A percentile compares a stretch with the other conserved stretches of the same genome.
phyloP scores from a whole-genome alignment of 2,329 filamentous ascomycete species.

The Claviceps cyperi region DNA sequence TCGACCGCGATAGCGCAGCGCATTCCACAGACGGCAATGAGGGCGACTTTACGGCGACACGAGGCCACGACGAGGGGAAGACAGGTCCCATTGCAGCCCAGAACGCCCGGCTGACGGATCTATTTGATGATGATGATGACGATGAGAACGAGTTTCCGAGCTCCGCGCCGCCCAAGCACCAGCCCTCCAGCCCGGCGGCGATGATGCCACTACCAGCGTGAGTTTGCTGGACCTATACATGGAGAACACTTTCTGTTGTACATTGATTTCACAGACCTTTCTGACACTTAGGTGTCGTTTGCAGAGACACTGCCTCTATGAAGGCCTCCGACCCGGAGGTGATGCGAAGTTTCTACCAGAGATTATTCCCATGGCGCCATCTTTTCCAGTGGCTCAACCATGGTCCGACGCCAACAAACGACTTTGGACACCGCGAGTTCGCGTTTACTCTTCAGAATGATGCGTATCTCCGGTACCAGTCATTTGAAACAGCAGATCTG shows the following conservation, averaged over 20 bases:
- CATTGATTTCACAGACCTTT: slow-evolving; percentile 29
- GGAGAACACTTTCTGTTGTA: slow-evolving; percentile 8
- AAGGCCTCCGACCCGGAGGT: slow-evolving; percentile 61
- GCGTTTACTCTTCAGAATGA: slow-evolving; percentile 90
- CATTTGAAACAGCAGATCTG: slow-evolving; percentile 39
- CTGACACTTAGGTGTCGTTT: slow-evolving; percentile 66
- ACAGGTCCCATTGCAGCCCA: slow-evolving; percentile 20
- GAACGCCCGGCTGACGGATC: slow-evolving; percentile 40
- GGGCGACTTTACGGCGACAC: slow-evolving; percentile 23
- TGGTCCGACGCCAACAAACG: slow-evolving; percentile 66
- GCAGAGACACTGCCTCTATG: slow-evolving; percentile 18
- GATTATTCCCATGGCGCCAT: slow-evolving; percentile 85
- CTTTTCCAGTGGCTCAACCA: slow-evolving; percentile 98
- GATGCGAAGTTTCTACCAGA: slow-evolving; percentile 88
- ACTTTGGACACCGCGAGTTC: slow-evolving; percentile 90
- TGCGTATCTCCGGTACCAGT: slow-evolving; percentile 84
- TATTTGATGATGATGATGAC: slow-evolving; percentile 44
- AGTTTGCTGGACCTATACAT: slow-evolving; percentile 9
- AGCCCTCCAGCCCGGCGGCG: slow-evolving; percentile 25
- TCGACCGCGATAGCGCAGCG: slow-evolving; percentile 6
- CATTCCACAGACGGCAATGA: slow-evolving; percentile 18
- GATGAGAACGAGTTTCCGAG: slow-evolving; percentile 48
- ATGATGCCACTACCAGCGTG: slow-evolving; percentile 30
- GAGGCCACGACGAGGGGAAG: slow-evolving; percentile 16
- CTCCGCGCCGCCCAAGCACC: slow-evolving; percentile 26